These are phyloP conservation scores for Hypoxylon sp. DNA, from an alignment of 2,329 filamentous ascomycete species.

Conservation along the genomic window DNA sequence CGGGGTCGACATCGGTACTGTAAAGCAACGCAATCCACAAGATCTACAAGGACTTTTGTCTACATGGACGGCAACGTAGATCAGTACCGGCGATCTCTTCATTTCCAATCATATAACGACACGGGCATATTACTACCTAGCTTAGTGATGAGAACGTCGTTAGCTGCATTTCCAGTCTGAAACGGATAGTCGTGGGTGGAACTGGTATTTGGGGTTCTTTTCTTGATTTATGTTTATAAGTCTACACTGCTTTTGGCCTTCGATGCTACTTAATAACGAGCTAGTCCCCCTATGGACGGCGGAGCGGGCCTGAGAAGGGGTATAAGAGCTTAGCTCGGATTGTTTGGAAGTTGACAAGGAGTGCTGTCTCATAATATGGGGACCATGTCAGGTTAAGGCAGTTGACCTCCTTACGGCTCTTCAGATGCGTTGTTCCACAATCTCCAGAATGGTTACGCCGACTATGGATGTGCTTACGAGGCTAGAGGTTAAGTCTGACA, in stretches of 20 bases:
- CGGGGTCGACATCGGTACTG: background rate
- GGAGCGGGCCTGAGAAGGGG: background rate
- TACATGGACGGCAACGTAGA: background rate
- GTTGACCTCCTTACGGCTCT: background rate
- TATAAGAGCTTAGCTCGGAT: slow-evolving; percentile 4
- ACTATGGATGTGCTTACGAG: slow-evolving; percentile 19
- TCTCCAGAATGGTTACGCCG: slow-evolving; percentile 15
- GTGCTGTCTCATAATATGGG: background rate
- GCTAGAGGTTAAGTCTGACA: slow-evolving; percentile 25
- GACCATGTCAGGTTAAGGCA: background rate
- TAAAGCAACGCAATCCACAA: background rate
- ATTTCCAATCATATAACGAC: background rate
- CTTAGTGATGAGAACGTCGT: background rate
- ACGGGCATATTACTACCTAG: background rate
- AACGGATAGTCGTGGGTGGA: background rate
- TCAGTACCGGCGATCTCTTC: background rate
- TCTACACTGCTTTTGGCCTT: slow-evolving; percentile 6
- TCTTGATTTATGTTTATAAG: background rate
- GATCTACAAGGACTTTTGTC: background rate
- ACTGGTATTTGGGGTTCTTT: background rate
- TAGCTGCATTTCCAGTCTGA: background rate
- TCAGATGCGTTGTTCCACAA: slow-evolving; percentile 1
- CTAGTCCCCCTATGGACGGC: background rate
- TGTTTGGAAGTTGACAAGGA: background rate
- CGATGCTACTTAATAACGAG: background rate